phyloP scores from a whole-genome alignment of 352 stramenopile species.

The Pythium volutum region DNA sequence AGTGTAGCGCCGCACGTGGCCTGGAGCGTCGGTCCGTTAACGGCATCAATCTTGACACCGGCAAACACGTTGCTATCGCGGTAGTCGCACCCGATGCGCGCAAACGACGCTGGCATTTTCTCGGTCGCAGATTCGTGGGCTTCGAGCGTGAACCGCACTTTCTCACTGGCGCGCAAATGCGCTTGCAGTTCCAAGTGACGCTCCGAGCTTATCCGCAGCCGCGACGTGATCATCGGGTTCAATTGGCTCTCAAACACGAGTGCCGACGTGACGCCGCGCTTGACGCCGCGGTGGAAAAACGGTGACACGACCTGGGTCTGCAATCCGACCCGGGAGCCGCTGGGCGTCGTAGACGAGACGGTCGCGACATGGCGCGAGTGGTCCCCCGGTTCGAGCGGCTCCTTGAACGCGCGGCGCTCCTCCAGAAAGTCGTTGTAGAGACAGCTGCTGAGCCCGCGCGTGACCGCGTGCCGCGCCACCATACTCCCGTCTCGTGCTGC shows the following conservation, averaged over 20 bases:
- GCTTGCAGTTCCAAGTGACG: constrained; percentile 64
- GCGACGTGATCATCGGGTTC: constrained; percentile 64
- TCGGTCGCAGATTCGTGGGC: constrained; percentile 69
- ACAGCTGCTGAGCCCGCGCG: constrained; percentile 53
- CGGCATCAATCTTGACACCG: constrained; percentile 69
- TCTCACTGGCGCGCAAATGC: constrained; percentile 52
- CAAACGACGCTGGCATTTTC: constrained; percentile 63
- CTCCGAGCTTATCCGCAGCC: constrained; percentile 63
- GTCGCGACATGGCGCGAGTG: constrained; percentile 53
- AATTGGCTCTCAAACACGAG: constrained; percentile 65
- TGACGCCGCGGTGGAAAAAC: constrained; percentile 68
- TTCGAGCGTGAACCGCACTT: constrained; percentile 67
- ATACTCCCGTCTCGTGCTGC: too few species aligned
- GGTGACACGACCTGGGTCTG: constrained; percentile 58
- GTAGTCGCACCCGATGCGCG: constrained; percentile 69
- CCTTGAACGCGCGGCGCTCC: constrained; percentile 40
- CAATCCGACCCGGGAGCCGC: constrained; percentile 47
- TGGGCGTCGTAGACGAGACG: constrained; percentile 52
- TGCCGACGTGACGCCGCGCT: constrained; percentile 58
- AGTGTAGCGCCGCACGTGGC: constrained; percentile 47
- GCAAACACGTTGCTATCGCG: constrained; percentile 42
- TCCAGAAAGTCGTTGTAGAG: constrained; percentile 69
- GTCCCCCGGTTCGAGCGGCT: constrained; percentile 34
- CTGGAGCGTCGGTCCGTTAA: constrained; percentile 74
- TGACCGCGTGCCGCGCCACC: constrained; percentile 8